Base-by-base conservation (phyloP, 2,329 filamentous ascomycete species). In the Canariomyces notabilis region DNA sequence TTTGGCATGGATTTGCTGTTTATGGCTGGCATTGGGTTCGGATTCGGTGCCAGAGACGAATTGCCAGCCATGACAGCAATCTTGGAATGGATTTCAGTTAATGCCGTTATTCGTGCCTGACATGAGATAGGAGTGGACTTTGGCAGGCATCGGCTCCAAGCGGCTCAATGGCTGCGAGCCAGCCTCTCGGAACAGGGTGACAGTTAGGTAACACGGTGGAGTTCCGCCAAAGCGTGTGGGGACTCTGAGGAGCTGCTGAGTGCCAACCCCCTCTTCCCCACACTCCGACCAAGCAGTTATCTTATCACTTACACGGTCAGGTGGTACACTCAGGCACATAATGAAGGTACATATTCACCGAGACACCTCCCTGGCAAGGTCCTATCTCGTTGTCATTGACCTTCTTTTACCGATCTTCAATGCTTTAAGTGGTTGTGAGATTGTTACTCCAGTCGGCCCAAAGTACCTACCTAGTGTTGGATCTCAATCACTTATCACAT, bases 261-360 rank as follows among this genome's bases (percentile, higher is more conserved):
- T n/a, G n/a, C n/a, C 29, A 37, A 31, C 15, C 41, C 38, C 40
- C 40, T 36, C 33, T 44, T 50, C 46, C 49, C 46, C 51, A 53
- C 41, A 46, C 20, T 35, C 48, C 20, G 16, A 6, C 11, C 31
- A n/a, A n/a, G n/a, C 37, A 23, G 34, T 29, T 50, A 54, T 52
- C 52, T 54, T 54, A 54, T 54, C 52, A 54, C 52, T 54, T 54
- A 54, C 52, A 54, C 49, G 8, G 26, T 29, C 26, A 29, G 26
- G 26, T 29, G 26, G 26, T 9, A 11, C 22, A 26, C 7, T 8
- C 14, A 29, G 4, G 26, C 14, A 29, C 26, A 29, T 29, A 29
- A 26, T 44, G 32, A 29, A 42, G 15, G 14, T 12, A 26, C n/a
- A n/a, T n/a, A n/a, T n/a, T 44, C 42, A 44, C 35, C 42, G 19